These are phyloP conservation scores for Trametopsis cervina DNA, from an alignment of 768 basidiomycete genomes.

Conservation along the genomic window DNA sequence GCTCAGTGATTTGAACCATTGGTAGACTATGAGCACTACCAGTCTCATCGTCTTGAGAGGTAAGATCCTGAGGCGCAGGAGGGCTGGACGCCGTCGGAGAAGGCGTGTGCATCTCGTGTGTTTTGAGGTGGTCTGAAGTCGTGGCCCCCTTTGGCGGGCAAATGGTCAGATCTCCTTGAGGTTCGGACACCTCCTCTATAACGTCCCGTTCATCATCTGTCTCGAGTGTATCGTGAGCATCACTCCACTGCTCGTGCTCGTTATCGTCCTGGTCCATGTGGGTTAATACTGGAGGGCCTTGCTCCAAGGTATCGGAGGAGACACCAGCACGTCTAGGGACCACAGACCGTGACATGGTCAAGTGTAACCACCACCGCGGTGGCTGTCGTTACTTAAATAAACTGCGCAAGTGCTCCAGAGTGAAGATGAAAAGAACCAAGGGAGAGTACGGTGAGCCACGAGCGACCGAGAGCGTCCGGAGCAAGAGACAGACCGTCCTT, in stretches of 20 bases:
- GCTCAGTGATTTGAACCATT: conserved; percentile 40
- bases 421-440: not conserved
- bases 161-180: conserved; percentile 22
- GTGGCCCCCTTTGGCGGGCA: conserved; percentile 19
- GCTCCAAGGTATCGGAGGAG: conserved; percentile 22
- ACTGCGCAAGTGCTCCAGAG: not conserved
- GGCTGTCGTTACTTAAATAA: conserved; percentile 13
- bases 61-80: conserved; percentile 23
- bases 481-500: conserved; percentile 8
- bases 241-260: conserved; percentile 24
- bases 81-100: conserved; percentile 28
- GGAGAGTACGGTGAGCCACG: conserved; percentile 3
- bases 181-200: conserved; percentile 18
- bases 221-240: conserved; percentile 30
- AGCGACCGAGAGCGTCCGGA: not conserved
- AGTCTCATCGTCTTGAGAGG: conserved; percentile 33
- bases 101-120: conserved; percentile 27
- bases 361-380: not conserved
- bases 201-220: conserved; percentile 27
- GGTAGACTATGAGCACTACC: conserved; percentile 59
- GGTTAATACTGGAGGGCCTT: conserved; percentile 10
- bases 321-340: conserved; percentile 18
- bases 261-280: conserved; percentile 24
- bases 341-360: conserved; percentile 15
- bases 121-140: conserved; percentile 13